Evolutionary conservation across 176 grass and related monocot genomes (phyloP).

Genomic region (Elymus sibiricus): DNA sequence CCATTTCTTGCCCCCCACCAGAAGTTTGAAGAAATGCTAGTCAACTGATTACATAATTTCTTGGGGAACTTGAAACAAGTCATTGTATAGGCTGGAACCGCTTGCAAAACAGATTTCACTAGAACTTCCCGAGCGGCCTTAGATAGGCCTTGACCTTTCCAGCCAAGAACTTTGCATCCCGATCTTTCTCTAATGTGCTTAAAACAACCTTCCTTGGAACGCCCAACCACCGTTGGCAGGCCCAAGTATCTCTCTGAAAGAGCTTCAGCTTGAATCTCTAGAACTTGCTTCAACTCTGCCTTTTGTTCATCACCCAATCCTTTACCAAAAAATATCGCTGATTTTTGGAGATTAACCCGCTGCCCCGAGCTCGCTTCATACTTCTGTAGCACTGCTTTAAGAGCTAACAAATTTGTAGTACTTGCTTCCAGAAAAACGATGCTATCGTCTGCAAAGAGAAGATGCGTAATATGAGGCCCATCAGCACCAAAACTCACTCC

Average conservation of each 20-base stretch:
- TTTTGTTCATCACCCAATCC: background rate
- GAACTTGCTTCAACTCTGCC: no score
- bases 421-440: background rate
- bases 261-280: background rate
- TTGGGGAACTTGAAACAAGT: background rate
- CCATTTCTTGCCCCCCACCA: background rate
- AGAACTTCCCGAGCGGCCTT: background rate
- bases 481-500: background rate
- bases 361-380: background rate
- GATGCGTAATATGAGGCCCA: background rate
- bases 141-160: background rate
- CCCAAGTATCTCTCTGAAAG: background rate
- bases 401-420: background rate
- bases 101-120: background rate
- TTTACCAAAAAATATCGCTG: background rate
- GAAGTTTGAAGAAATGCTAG: background rate
- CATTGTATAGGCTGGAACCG: background rate
- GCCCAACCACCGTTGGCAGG: background rate
- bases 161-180: background rate
- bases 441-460: background rate
- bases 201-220: background rate
- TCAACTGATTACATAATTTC: background rate
- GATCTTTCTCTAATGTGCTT: background rate
- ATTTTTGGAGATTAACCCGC: background rate
- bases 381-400: background rate